Evolutionary conservation across 2,329 filamentous ascomycete species (phyloP).

Genomic region (Alternaria sp.): DNA sequence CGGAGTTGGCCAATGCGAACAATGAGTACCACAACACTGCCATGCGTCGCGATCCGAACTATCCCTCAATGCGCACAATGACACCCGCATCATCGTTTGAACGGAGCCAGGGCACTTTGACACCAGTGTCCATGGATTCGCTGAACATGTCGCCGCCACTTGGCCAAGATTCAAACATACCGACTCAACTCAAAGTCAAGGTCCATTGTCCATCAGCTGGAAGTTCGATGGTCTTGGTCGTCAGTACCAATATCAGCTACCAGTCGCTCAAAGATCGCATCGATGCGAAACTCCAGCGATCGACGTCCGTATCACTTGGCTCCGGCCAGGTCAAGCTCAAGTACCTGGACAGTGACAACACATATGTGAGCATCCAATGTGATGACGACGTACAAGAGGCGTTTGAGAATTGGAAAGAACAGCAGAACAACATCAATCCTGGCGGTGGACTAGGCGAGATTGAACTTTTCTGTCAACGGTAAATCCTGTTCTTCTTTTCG

Average conservation of each 20-base stretch:
- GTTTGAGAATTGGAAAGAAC: slow-evolving; percentile 92
- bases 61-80: slow-evolving; percentile 45
- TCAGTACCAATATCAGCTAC: slow-evolving; percentile 93
- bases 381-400: slow-evolving; percentile 97
- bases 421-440: slow-evolving; percentile 66
- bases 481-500: slow-evolving; percentile 15
- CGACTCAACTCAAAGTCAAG: slow-evolving; percentile 91
- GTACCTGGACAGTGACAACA: slow-evolving; percentile 85
- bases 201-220: slow-evolving; percentile 81
- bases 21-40: slow-evolving; percentile 41
- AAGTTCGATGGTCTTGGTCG: slow-evolving; percentile 94
- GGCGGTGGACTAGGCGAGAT: slow-evolving; percentile 83
- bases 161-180: slow-evolving; percentile 51
- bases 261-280: slow-evolving; percentile 94
- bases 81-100: slow-evolving; percentile 53
- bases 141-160: slow-evolving; percentile 52
- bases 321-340: slow-evolving; percentile 84
- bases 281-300: slow-evolving; percentile 89
- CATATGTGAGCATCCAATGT: slow-evolving; percentile 90
- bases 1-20: slow-evolving; percentile 54
- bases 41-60: slow-evolving; percentile 44
- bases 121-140: slow-evolving; percentile 51
- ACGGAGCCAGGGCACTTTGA: slow-evolving; percentile 46
- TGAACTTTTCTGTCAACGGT: slow-evolving; percentile 62
- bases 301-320: slow-evolving; percentile 83